phyloP scores from a whole-genome alignment of 2,329 filamentous ascomycete species.

The Epichloe elymi region DNA sequence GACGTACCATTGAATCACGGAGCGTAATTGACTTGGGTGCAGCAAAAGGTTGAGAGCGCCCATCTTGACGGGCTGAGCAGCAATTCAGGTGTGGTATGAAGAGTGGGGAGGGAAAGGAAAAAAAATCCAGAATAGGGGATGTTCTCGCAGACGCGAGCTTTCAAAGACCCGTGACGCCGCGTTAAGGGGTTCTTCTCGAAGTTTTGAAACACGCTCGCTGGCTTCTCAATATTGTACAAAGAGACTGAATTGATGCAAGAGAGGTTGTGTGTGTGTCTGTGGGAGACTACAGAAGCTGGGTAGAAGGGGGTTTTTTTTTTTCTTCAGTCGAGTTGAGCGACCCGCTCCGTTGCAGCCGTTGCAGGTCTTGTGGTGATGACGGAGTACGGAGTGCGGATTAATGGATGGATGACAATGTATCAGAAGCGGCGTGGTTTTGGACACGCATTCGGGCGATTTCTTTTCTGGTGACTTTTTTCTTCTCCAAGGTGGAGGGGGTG shows the following conservation, averaged over 20 bases:
- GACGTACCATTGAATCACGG: conserved; percentile 74
- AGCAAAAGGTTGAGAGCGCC: conserved; percentile 57
- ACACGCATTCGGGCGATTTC: no score
- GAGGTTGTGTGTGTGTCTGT: neutral
- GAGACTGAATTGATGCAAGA: neutral
- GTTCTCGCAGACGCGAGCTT: neutral
- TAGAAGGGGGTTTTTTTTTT: neutral
- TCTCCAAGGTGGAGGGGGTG: no score
- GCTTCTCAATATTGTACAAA: neutral
- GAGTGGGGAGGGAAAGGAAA: neutral
- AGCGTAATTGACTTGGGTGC: conserved; percentile 65
- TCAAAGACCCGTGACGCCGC: neutral
- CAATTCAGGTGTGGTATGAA: neutral
- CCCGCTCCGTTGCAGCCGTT: neutral
- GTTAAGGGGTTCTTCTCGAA: neutral
- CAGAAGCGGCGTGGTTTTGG: neutral
- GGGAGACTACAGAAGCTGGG: neutral
- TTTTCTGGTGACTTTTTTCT: no score
- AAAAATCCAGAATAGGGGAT: neutral
- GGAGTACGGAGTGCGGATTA: no score
- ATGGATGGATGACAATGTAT: no score
- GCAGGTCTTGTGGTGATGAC: neutral
- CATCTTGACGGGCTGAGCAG: conserved; percentile 31
- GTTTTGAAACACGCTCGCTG: neutral
- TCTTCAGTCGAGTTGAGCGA: neutral